Evolutionary conservation across 148 eudicot species (phyloP).

Genomic region (Spergularia marina): DNA sequence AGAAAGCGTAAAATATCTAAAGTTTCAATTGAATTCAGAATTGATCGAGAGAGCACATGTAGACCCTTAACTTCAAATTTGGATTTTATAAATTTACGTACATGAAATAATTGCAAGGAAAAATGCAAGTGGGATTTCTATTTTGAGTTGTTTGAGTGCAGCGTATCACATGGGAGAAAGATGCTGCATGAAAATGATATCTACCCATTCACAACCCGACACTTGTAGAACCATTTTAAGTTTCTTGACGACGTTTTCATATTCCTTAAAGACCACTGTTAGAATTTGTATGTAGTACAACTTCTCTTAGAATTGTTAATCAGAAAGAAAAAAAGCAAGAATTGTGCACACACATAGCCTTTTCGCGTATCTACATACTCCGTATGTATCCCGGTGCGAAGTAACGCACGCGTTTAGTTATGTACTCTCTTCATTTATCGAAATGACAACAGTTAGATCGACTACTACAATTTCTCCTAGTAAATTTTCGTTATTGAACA

Average conservation of each 20-base stretch:
- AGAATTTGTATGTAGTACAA: neutral
- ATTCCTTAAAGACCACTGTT: conserved; percentile 16
- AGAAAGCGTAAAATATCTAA: too few relatives aligned
- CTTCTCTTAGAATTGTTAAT: neutral
- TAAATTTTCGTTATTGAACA: too few relatives aligned
- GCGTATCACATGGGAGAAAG: conserved; percentile 19
- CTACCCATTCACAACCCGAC: conserved; percentile 17
- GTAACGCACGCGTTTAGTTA: neutral
- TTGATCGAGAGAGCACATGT: neutral
- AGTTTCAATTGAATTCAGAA: neutral
- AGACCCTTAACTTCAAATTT: conserved; percentile 3
- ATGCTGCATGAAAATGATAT: conserved; percentile 34
- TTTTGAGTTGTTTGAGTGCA: conserved; percentile 20
- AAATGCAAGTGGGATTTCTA: conserved; percentile 22
- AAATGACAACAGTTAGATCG: neutral
- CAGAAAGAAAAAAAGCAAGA: neutral
- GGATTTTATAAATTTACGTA: conserved; percentile 16
- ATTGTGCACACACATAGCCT: neutral
- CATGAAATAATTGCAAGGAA: conserved; percentile 15
- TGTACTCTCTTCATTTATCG: neutral
- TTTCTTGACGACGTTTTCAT: conserved; percentile 24
- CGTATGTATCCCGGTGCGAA: too few relatives aligned
- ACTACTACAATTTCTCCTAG: too few relatives aligned
- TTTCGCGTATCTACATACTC: too few relatives aligned
- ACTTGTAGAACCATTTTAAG: conserved; percentile 33